Conservation (phyloP, 129 eudicot genomes). For the Chrysanthemum lavandulifolium region DNA sequence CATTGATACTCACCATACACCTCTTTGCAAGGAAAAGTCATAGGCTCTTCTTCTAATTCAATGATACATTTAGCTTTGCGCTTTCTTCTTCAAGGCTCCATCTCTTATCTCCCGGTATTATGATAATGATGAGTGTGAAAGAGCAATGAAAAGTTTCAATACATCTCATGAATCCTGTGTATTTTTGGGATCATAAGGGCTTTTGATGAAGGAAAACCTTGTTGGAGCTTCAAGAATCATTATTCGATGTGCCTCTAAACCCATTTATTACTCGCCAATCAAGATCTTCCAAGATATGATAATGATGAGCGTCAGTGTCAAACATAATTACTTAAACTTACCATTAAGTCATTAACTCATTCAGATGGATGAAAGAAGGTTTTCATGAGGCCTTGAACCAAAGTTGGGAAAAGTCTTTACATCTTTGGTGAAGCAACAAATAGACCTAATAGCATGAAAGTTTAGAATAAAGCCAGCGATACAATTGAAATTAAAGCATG, state of each 20-base stretch:
- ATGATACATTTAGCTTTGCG: no score
- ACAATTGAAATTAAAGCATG: neutral
- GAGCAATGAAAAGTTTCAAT: conserved; percentile 45
- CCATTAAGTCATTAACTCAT: no score
- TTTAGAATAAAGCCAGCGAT: neutral
- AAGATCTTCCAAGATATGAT: neutral
- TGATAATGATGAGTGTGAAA: conserved; percentile 38
- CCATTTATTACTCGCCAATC: conserved; percentile 57
- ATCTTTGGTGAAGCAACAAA: conserved; percentile 96
- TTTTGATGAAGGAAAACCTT: conserved; percentile 50
- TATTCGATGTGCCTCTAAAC: conserved; percentile 43
- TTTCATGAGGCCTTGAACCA: conserved; percentile 83
- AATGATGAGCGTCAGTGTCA: no score
- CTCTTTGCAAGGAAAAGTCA: no score
- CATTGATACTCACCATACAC: no score
- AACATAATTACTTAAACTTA: no score
- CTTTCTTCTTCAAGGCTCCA: no score
- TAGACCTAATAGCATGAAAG: conserved; percentile 52
- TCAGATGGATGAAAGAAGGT: conserved; percentile 19
- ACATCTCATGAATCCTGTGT: conserved; percentile 38
- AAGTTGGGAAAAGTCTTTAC: conserved; percentile 78
- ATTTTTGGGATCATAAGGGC: conserved; percentile 55
- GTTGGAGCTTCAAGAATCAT: conserved; percentile 55
- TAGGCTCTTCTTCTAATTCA: no score
- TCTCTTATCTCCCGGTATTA: conserved; percentile 21